phyloP scores from a whole-genome alignment of 768 basidiomycete genomes.

The Mycena epipterygia region DNA sequence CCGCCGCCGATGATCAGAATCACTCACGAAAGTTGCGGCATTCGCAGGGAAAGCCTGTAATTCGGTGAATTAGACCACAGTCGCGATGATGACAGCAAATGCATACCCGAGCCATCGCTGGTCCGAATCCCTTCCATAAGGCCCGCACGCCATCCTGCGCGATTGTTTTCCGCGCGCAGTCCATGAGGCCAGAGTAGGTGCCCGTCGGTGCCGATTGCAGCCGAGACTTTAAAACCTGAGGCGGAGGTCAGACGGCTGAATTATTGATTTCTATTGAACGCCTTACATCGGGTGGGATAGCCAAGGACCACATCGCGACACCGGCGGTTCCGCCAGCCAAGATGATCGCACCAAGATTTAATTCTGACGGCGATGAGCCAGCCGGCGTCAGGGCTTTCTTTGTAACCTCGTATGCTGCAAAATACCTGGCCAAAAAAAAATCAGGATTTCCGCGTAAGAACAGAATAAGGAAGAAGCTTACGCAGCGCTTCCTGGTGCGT shows the following conservation, averaged over 20 bases:
- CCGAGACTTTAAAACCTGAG: conserved; percentile 93
- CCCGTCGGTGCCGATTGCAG: conserved; percentile 97
- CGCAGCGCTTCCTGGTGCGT: conserved; percentile 98
- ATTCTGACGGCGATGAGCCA: conserved; percentile 81
- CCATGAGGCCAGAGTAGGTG: conserved; percentile 94
- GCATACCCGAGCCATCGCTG: conserved; percentile 92
- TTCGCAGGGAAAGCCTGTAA: conserved; percentile 95
- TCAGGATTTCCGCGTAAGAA: conserved; percentile 14
- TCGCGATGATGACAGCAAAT: neutral
- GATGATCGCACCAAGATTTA: conserved; percentile 90
- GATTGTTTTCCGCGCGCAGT: conserved; percentile 94
- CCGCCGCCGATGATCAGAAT: conserved; percentile 11
- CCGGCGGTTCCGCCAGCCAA: conserved; percentile 95
- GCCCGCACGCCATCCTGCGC: conserved; percentile 89
- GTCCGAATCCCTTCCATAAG: conserved; percentile 97
- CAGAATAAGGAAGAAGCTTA: conserved; percentile 58
- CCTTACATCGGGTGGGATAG: conserved; percentile 96
- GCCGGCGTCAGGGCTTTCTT: conserved; percentile 89
- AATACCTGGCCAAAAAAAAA: conserved; percentile 73
- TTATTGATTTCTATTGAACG: neutral
- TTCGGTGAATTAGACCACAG: neutral
- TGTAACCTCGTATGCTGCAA: conserved; percentile 95
- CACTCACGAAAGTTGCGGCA: conserved; percentile 90
- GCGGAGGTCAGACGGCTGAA: conserved; percentile 9
- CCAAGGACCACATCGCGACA: conserved; percentile 98